These are phyloP conservation scores for Aspergillus persii DNA, from an alignment of 2,329 filamentous ascomycete species.

Conservation along the genomic window DNA sequence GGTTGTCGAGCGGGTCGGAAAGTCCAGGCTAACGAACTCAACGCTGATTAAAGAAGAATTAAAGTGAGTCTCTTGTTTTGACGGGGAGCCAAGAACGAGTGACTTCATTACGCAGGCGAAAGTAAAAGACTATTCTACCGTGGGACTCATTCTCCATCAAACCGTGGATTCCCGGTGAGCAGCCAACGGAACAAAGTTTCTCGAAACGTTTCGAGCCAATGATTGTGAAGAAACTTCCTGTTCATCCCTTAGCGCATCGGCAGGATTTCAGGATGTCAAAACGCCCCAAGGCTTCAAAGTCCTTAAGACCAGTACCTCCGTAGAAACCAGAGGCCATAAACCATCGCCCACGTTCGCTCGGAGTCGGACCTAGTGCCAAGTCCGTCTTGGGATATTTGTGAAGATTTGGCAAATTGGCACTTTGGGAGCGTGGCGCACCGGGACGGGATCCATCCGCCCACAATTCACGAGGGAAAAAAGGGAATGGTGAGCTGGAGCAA, in stretches of 20 bases:
- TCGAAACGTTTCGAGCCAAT: background rate
- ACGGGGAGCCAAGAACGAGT: background rate
- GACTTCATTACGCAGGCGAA: background rate
- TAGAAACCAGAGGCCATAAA: no score
- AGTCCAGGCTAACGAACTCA: background rate
- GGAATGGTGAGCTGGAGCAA: background rate
- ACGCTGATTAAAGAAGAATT: background rate
- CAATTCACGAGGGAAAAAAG: background rate
- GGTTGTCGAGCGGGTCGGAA: background rate
- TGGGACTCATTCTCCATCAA: background rate
- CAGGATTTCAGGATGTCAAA: background rate
- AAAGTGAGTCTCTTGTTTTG: background rate
- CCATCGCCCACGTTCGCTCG: background rate
- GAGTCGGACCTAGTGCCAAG: background rate
- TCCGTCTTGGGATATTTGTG: background rate
- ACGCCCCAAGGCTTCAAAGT: background rate
- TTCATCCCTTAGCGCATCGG: background rate
- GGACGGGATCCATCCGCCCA: background rate
- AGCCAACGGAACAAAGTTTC: background rate
- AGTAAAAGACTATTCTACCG: background rate
- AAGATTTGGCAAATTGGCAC: background rate
- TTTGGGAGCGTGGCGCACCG: background rate
- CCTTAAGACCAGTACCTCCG: no score
- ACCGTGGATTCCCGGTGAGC: background rate
- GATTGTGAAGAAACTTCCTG: background rate